Evolutionary conservation across 2,329 filamentous ascomycete species (phyloP).

Genomic region (Aspergillus pseudoglaucus): DNA sequence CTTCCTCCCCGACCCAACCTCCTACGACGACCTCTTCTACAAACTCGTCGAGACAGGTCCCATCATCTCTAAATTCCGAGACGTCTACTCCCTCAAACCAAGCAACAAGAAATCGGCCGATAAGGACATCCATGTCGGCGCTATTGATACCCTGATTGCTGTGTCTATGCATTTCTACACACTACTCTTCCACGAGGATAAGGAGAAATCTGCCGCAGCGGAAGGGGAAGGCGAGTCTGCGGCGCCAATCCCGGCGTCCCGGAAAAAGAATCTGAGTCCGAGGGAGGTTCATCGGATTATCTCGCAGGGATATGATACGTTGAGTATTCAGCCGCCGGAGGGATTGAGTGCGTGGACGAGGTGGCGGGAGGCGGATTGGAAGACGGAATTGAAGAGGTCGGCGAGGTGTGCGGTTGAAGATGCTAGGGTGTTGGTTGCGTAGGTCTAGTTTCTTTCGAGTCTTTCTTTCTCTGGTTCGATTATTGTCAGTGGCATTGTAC

Average conservation of each 20-base stretch:
- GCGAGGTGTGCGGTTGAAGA: slow-evolving; percentile 71
- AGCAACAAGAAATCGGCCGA: slow-evolving; percentile 4
- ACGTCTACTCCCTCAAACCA: slow-evolving; percentile 56
- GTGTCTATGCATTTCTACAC: slow-evolving; percentile 75
- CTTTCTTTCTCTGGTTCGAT: too few species aligned
- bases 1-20: slow-evolving; percentile 78
- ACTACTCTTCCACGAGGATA: slow-evolving; percentile 56
- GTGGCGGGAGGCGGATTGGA: slow-evolving; percentile 82
- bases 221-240: slow-evolving; percentile 16
- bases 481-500: too few species aligned
- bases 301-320: slow-evolving; percentile 90
- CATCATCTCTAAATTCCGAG: slow-evolving; percentile 71
- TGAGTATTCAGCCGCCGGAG: slow-evolving; percentile 84
- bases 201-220: slow-evolving; percentile 25
- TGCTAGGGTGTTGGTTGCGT: slow-evolving; percentile 46
- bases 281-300: slow-evolving; percentile 84
- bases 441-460: background rate
- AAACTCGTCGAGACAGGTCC: slow-evolving; percentile 92
- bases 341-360: slow-evolving; percentile 78
- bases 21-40: slow-evolving; percentile 97
- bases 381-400: slow-evolving; percentile 78
- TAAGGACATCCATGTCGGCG: slow-evolving; percentile 46
- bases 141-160: slow-evolving; percentile 79
- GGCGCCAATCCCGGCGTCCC: slow-evolving; percentile 23
- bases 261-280: slow-evolving; percentile 66